phyloP scores from a whole-genome alignment of 2,329 filamentous ascomycete genomes.

The Ceratocystis alfenasii region DNA sequence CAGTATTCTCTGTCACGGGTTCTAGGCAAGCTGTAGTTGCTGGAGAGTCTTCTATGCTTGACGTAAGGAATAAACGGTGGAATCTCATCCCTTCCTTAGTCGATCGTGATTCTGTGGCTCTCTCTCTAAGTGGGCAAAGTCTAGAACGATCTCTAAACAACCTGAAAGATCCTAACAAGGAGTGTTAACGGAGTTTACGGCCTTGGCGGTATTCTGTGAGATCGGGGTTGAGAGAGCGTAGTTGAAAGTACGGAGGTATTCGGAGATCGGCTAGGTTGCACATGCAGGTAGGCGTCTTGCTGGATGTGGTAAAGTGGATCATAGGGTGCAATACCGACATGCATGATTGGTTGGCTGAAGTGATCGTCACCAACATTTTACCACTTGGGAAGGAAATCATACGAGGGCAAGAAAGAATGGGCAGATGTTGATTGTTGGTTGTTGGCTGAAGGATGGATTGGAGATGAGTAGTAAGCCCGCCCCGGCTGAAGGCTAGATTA shows the following conservation, averaged over 20 bases:
- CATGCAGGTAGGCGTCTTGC: background rate
- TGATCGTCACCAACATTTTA: background rate
- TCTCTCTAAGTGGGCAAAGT: no score
- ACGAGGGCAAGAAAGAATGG: background rate
- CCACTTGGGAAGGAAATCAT: background rate
- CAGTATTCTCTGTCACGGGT: no score
- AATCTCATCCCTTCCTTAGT: no score
- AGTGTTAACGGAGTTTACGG: no score
- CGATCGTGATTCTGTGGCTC: no score
- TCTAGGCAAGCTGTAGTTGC: no score
- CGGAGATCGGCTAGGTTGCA: background rate
- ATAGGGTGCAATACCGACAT: background rate
- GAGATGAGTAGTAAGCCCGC: background rate
- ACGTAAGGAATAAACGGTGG: no score
- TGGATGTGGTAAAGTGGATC: background rate
- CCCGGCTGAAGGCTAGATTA: background rate
- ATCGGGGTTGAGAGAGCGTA: background rate
- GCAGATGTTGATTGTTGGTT: conserved; percentile 1
- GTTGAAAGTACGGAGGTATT: background rate
- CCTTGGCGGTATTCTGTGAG: no score
- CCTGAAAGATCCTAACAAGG: no score
- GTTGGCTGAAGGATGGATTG: background rate
- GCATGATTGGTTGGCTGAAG: background rate
- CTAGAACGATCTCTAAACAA: no score
- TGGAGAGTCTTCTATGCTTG: no score